Evolutionary conservation across 108 stramenopile species (phyloP).

Genomic region (Discostella stelligeroides): DNA sequence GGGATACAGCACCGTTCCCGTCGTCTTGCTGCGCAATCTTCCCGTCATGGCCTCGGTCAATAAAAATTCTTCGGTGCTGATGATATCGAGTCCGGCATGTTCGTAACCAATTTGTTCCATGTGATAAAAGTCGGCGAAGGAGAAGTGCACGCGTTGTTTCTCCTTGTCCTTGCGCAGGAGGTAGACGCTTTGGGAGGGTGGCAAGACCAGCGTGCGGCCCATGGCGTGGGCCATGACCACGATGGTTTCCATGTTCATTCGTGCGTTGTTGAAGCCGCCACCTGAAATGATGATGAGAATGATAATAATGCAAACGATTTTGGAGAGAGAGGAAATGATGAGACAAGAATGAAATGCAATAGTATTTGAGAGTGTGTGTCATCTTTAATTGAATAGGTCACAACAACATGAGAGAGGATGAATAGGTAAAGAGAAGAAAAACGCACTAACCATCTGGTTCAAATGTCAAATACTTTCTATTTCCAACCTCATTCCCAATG

Average conservation of each 20-base stretch:
- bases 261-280: constrained; percentile 97
- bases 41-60: constrained; percentile 59
- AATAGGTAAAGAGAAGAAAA: neutral
- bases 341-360: no score
- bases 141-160: constrained; percentile 70
- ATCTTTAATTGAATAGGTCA: no score
- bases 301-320: no score
- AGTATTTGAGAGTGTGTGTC: no score
- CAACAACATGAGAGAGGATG: no score
- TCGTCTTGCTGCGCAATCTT: constrained; percentile 47
- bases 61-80: constrained; percentile 76
- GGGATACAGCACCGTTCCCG: constrained; percentile 63
- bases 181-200: constrained; percentile 82
- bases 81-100: constrained; percentile 74
- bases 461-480: constrained; percentile 52
- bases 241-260: constrained; percentile 93
- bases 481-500: constrained; percentile 29
- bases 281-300: constrained; percentile 49
- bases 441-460: constrained; percentile 51
- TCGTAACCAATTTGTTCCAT: constrained; percentile 58
- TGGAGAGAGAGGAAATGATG: neutral
- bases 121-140: constrained; percentile 70
- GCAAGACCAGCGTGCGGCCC: constrained; percentile 89
- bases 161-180: constrained; percentile 54
- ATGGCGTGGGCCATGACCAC: constrained; percentile 86